Base-by-base conservation (phyloP, 2,329 filamentous ascomycete genomes). In the Ophiocordyceps camponoti-saundersi region DNA sequence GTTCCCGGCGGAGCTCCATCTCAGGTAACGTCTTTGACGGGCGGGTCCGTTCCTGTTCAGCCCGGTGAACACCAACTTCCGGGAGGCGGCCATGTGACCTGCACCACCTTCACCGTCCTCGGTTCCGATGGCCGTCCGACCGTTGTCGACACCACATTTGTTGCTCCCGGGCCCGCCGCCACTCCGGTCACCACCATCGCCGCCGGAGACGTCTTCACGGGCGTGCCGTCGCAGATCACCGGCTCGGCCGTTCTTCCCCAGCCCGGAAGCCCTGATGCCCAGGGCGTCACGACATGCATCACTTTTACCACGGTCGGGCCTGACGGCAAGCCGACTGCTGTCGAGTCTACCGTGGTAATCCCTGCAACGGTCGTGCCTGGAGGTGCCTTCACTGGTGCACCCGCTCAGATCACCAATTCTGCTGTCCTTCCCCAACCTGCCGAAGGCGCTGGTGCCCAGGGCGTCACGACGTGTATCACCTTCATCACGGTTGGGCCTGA, bases 271-370 rank as follows among this genome's bases (percentile, higher is more conserved):
- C 45, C 46, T 26, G 41, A 39, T 8, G 18, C 45, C 13, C 42
- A 41, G n/a, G 53, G 50, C n/a, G 32, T 54, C 43, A 56, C 54
- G 8, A 62, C 59, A 18, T 62, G 60, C 49, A 53, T 56, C 30
- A 61, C 51, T 34, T 56, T 57, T 47, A 63, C 58, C 22, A 20
- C 52, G 18, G 47, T 52, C 22, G 52, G 52, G 13, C 20, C 51
- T 23, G 52, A 54, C 26, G 52, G 52, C 32, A 53, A 49, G 36
- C 56, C 59, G 12, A 65, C 62, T 11, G 53, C 62, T 12, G 49
- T 65, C 20, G 58, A 64, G 39, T 64, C 61, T 10, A 64, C 61
- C 3, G 53, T 59, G 47, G 48, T 57, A 11, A 45, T 61, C 34
- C 53, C 56, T 39, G 45, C 44, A 16, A 47, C 49, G 16, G 8